Base-by-base conservation (phyloP, 768 basidiomycete species). In the Pulveroboletus sp. region DNA sequence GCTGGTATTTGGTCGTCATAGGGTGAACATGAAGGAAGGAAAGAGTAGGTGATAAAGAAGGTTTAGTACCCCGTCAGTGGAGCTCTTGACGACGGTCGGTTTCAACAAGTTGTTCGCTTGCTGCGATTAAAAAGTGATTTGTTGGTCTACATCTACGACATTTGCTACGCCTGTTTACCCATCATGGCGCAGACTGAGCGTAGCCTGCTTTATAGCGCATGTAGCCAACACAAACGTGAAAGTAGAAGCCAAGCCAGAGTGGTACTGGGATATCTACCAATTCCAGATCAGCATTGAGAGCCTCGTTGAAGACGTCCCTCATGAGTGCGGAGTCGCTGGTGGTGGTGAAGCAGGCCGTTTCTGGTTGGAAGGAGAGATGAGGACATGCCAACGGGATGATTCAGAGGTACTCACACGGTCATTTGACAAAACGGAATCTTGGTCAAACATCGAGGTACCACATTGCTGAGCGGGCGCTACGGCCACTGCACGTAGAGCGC, bases 401-500 rank as follows among this genome's bases (percentile, higher is more conserved):
- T 29, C 23, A n/a, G 37, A 37, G 17, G 16, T 16, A 43, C 59
- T 50, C 45, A 63, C 57, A 37, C 34, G 33, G 40, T 39, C 43
- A 34, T 20, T 27, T 31, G 48, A 32, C 19, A 29, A 20, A 21
- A 42, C 24, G 13, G 43, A 34, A 11, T 33, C 54, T 39, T 65
- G 63, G n/a, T 45, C 60, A 35, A 62, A 65, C 45, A 59, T 43
- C 4, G 56, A 53, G 45, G 40, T 11, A 27, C 50, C 38, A 33
- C 29, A 17, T 17, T 34, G 33, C n/a, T 17, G 49, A 27, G 4
- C 52, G 37, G 23, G n/a, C 44, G 51, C 29, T 34, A 23, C 19
- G 24, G 20, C 24, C 19, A 31, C 37, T 16, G 11, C 24, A 17
- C 61, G 66, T 32, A 78, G 54, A n/a, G 63, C 51, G 53, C 75